Conservation (phyloP, 139 green algal genomes). For the Coelastrella sp. region DNA sequence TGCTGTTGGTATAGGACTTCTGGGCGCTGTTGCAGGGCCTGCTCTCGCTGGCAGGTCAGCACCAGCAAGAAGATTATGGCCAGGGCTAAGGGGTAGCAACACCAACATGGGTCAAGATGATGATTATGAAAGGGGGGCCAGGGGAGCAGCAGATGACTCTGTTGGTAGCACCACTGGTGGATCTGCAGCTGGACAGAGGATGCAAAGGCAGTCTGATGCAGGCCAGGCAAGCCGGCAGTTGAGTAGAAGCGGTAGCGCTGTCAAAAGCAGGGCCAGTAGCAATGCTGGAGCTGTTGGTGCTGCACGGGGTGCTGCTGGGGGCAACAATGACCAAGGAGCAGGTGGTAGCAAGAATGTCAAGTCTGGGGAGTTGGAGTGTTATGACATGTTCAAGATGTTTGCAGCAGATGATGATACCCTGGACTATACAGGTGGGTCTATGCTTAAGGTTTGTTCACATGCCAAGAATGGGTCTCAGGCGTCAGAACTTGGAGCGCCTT, state of each 20-base stretch:
- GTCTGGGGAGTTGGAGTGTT: conserved; percentile 4
- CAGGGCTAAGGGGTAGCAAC: not conserved
- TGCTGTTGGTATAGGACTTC: not conserved
- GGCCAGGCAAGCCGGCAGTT: not conserved
- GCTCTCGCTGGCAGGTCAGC: not conserved
- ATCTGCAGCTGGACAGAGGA: too few relatives aligned
- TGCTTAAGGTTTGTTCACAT: not conserved
- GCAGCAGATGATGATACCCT: conserved; percentile 31
- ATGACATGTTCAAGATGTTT: conserved; percentile 44
- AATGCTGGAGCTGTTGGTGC: not conserved
- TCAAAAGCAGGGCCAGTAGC: not conserved
- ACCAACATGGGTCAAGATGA: not conserved
- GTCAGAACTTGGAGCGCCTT: too few relatives aligned
- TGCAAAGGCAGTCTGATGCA: not conserved
- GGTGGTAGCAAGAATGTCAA: not conserved
- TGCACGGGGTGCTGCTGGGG: too few relatives aligned
- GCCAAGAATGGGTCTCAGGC: too few relatives aligned
- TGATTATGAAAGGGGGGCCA: too few relatives aligned
- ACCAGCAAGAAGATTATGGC: not conserved
- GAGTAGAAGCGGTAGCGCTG: not conserved
- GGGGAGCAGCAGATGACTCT: too few relatives aligned
- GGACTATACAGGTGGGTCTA: conserved; percentile 7
- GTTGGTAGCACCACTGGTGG: too few relatives aligned
- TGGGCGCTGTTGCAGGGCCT: not conserved
- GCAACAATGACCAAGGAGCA: too few relatives aligned